Conservation (phyloP, 1,284 basidiomycete species). For the Ustilago curta region DNA sequence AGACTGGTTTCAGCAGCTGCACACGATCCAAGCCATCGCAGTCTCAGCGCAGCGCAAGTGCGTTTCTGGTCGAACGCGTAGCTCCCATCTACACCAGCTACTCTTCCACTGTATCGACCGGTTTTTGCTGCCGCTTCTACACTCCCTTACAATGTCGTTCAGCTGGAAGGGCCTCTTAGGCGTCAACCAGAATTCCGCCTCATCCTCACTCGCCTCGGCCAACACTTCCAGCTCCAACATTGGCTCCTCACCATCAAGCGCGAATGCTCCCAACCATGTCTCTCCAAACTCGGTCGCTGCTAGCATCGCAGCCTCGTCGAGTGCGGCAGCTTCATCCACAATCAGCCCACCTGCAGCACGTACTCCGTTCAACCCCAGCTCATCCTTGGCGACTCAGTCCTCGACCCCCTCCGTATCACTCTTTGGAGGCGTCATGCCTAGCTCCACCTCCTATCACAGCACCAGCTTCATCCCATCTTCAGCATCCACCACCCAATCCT, state of each 20-base stretch:
- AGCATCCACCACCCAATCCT: constrained; percentile 31
- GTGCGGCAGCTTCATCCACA: constrained; percentile 20
- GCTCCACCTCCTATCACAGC: constrained; percentile 33
- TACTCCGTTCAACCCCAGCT: constrained; percentile 34
- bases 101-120: background rate
- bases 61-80: background rate
- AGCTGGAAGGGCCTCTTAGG: constrained; percentile 65
- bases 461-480: constrained; percentile 48
- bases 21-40: background rate
- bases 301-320: constrained; percentile 12
- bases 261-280: constrained; percentile 5
- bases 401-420: constrained; percentile 15
- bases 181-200: constrained; percentile 33
- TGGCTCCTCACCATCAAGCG: constrained; percentile 16
- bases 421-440: constrained; percentile 35
- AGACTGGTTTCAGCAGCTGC: background rate
- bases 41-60: background rate
- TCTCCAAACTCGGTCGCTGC: constrained; percentile 8
- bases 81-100: background rate
- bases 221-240: constrained; percentile 12
- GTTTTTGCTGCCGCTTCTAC: background rate
- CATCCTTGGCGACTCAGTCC: constrained; percentile 18
- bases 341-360: constrained; percentile 19
- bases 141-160: constrained; percentile 57
- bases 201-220: constrained; percentile 23